phyloP scores from a whole-genome alignment of 108 stramenopile genomes.

The Halocafeteria seosinensis region DNA sequence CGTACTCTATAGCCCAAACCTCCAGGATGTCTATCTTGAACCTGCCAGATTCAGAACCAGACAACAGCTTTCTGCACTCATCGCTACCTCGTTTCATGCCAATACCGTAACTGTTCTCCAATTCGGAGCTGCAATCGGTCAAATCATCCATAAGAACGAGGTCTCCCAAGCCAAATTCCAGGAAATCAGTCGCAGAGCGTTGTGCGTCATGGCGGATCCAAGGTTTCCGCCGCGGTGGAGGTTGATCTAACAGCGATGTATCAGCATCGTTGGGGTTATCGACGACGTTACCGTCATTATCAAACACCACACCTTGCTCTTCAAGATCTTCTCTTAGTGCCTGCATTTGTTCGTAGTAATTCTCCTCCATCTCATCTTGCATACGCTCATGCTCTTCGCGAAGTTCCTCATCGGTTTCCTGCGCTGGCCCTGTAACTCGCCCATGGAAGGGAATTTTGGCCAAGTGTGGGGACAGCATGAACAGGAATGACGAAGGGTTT shows the following conservation, averaged over 20 bases:
- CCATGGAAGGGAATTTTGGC: slow-evolving; percentile 15
- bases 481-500: slow-evolving; percentile 7
- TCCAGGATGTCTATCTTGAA: slow-evolving; percentile 7
- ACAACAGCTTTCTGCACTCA: slow-evolving; percentile 6
- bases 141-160: slow-evolving; percentile 7
- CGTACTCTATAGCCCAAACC: not conserved
- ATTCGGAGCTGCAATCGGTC: not conserved
- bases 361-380: not conserved
- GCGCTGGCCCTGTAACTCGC: slow-evolving; percentile 1
- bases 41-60: not conserved
- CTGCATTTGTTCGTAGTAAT: not conserved
- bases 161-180: slow-evolving; percentile 12
- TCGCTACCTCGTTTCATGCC: not conserved
- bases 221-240: not conserved
- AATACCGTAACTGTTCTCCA: slow-evolving; percentile 15
- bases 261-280: not conserved
- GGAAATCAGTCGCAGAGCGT: not conserved
- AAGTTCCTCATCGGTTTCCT: not conserved
- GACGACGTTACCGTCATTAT: slow-evolving; percentile 1
- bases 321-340: not conserved
- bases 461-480: slow-evolving; percentile 10
- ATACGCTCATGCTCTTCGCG: not conserved
- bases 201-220: not conserved
- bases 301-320: not conserved
- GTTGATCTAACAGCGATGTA: not conserved